Conservation (phyloP, 2,329 filamentous ascomycete genomes). For the Phialemonium atrogriseum region DNA sequence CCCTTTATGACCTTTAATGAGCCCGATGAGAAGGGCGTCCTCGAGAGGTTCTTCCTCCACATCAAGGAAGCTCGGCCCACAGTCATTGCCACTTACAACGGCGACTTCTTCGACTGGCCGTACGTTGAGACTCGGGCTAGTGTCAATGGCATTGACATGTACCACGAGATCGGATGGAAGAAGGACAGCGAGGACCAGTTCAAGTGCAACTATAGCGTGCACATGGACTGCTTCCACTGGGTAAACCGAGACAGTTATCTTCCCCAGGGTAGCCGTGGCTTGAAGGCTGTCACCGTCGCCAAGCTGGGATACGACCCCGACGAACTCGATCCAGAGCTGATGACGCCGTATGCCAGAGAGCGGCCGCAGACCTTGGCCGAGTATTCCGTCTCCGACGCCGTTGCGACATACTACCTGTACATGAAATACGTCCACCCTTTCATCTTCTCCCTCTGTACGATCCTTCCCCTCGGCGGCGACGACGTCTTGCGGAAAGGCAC, state of each 20-base stretch:
- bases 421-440: constrained; percentile 99
- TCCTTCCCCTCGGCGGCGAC: constrained; percentile 86
- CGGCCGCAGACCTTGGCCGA: constrained; percentile 90
- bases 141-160: constrained; percentile 97
- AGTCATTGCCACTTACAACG: constrained; percentile 99
- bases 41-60: constrained; percentile 91
- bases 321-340: constrained; percentile 92
- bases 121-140: constrained; percentile 93
- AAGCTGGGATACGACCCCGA: constrained; percentile 98
- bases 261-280: constrained; percentile 89
- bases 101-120: constrained; percentile 99
- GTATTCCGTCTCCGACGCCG: constrained; percentile 97
- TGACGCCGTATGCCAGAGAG: constrained; percentile 88
- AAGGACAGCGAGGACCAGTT: constrained; percentile 96
- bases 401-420: constrained; percentile 97
- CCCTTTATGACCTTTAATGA: constrained; percentile 99
- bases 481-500: constrained; percentile 93
- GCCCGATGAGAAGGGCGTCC: constrained; percentile 75
- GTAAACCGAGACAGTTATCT: constrained; percentile 98
- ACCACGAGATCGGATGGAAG: constrained; percentile 92
- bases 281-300: constrained; percentile 95
- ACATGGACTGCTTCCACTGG: constrained; percentile 99
- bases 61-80: constrained; percentile 92
- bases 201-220: constrained; percentile 89
- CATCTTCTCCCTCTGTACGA: constrained; percentile 96